Evolutionary conservation across 768 basidiomycete species (phyloP).

Genomic region (Lactarius tabidus): DNA sequence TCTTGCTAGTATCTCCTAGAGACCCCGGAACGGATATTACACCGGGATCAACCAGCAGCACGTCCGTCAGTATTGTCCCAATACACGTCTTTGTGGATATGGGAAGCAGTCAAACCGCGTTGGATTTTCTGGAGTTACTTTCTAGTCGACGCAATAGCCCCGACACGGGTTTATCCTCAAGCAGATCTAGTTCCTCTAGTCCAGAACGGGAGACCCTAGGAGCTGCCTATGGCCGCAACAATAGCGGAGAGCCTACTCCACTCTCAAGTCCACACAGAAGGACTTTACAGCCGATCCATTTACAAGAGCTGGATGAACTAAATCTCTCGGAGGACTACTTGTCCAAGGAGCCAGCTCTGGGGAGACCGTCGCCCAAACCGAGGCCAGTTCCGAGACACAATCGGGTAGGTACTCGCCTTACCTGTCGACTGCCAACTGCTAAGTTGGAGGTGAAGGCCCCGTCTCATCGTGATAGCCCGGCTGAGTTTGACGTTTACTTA

Average conservation of each 20-base stretch:
- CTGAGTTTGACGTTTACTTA: constrained; percentile 39
- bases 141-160: constrained; percentile 14
- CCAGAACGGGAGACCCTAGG: not conserved
- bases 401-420: not conserved
- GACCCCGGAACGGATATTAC: not conserved
- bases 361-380: not conserved
- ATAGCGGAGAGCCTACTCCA: constrained; percentile 11
- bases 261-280: constrained; percentile 30
- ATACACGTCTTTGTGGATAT: constrained; percentile 79
- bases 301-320: constrained; percentile 55
- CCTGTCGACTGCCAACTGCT: not conserved
- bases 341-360: constrained; percentile 9
- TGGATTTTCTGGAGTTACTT: constrained; percentile 49
- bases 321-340: constrained; percentile 50
- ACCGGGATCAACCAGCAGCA: constrained; percentile 7
- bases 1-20: constrained; percentile 18
- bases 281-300: constrained; percentile 43
- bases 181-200: constrained; percentile 2
- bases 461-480: not conserved
- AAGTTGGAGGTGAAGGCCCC: not conserved
- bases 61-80: constrained; percentile 50
- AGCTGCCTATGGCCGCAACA: not conserved
- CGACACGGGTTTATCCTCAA: not conserved
- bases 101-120: constrained; percentile 38
- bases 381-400: not conserved